Evolutionary conservation across 2,329 filamentous ascomycete species (phyloP).

Genomic region (Venturia nashicola): DNA sequence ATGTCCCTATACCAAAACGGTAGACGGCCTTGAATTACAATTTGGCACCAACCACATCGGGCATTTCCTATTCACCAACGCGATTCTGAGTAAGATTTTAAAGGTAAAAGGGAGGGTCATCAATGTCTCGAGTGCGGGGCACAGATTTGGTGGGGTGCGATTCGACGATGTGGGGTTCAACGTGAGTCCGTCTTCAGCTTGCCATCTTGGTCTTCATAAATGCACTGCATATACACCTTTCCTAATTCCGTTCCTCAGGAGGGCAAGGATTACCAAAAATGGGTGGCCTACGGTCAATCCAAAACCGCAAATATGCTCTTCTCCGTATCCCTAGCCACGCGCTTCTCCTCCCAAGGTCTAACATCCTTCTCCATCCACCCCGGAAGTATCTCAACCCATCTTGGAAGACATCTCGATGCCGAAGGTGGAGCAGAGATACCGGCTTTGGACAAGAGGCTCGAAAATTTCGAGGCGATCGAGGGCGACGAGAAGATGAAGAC

Average conservation of each 20-base stretch:
- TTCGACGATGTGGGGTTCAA: constrained; percentile 11
- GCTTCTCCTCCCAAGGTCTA: not conserved
- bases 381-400: constrained; percentile 8
- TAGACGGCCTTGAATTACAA: constrained; percentile 22
- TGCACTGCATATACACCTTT: not conserved
- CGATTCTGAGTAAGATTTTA: constrained; percentile 15
- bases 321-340: constrained; percentile 26
- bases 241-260: constrained; percentile 9
- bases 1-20: constrained; percentile 12
- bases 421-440: not conserved
- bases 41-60: constrained; percentile 24
- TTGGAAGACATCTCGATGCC: not conserved
- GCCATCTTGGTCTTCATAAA: too few relatives aligned
- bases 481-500: not conserved
- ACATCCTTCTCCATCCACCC: constrained; percentile 7
- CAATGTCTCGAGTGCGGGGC: constrained; percentile 18
- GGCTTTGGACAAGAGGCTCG: not conserved
- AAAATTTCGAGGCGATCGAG: not conserved
- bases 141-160: constrained; percentile 12
- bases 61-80: constrained; percentile 20
- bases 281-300: constrained; percentile 30
- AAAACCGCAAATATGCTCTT: constrained; percentile 38
- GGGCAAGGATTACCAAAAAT: constrained; percentile 16
- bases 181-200: constrained; percentile 11
- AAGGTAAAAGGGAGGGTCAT: constrained; percentile 17